phyloP scores from a whole-genome alignment of 352 stramenopile genomes.

The Phytophthora colocasiae region DNA sequence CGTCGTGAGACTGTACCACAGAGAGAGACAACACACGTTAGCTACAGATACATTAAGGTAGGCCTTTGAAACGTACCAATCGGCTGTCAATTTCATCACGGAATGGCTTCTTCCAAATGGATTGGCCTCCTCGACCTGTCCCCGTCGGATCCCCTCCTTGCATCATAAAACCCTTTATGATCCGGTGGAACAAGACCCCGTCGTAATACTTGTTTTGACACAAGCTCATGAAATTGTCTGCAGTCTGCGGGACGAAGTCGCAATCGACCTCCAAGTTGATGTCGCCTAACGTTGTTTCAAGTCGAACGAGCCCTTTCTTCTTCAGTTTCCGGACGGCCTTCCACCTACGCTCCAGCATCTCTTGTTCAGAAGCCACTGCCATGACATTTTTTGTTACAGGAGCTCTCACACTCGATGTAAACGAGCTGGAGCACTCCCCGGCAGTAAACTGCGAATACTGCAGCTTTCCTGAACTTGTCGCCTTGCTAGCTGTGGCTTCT shows the following conservation, averaged over 20 bases:
- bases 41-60: neutral
- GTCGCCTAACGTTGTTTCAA: slow-evolving; percentile 94
- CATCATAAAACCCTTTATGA: slow-evolving; percentile 98
- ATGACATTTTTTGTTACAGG: slow-evolving; percentile 71
- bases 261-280: slow-evolving; percentile 97
- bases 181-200: slow-evolving; percentile 94
- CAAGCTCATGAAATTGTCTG: slow-evolving; percentile 97
- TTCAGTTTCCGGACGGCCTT: slow-evolving; percentile 90
- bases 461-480: slow-evolving; percentile 35
- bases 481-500: slow-evolving; percentile 18
- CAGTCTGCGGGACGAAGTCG: slow-evolving; percentile 96
- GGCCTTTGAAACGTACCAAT: slow-evolving; percentile 58
- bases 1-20: slow-evolving; percentile 77
- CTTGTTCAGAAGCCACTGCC: slow-evolving; percentile 59
- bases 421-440: slow-evolving; percentile 91
- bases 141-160: slow-evolving; percentile 95
- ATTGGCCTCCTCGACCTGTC: slow-evolving; percentile 94
- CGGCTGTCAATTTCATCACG: slow-evolving; percentile 97
- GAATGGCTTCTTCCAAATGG: slow-evolving; percentile 95
- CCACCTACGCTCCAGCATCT: slow-evolving; percentile 83
- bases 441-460: slow-evolving; percentile 90
- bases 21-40: slow-evolving; percentile 17
- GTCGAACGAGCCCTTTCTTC: slow-evolving; percentile 97
- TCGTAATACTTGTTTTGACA: slow-evolving; percentile 95
- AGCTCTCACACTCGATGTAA: slow-evolving; percentile 94